Evolutionary conservation across 768 basidiomycete genomes (phyloP).

Genomic region (Tylopilus intermedius): DNA sequence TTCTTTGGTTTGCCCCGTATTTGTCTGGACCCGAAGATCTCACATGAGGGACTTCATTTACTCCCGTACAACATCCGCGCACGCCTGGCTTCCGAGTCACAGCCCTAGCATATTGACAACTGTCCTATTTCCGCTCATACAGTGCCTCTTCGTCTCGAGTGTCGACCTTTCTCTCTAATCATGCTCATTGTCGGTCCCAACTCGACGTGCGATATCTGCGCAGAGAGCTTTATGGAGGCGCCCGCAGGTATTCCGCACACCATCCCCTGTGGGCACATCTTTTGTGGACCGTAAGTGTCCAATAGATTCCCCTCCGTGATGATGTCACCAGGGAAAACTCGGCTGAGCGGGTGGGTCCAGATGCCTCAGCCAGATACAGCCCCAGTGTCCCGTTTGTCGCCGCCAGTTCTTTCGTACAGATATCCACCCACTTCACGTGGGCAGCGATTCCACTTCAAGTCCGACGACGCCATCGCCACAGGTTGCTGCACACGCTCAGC

Average conservation of each 20-base stretch:
- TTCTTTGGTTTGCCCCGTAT: too few relatives aligned
- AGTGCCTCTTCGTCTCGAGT: too few relatives aligned
- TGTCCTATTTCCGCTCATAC: too few relatives aligned
- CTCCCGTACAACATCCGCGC: too few relatives aligned
- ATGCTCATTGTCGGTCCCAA: conserved; percentile 9
- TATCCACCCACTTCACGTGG: conserved; percentile 5
- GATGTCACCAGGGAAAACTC: background rate
- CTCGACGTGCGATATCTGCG: conserved; percentile 15
- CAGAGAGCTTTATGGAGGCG: conserved; percentile 4
- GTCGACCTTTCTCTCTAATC: background rate
- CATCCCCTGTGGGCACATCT: conserved; percentile 12
- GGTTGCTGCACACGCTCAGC: background rate
- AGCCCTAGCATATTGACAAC: too few relatives aligned
- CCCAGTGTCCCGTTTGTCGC: conserved; percentile 13
- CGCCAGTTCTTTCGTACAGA: background rate
- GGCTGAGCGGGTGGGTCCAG: background rate
- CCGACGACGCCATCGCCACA: background rate
- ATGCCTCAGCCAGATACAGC: conserved; percentile 6
- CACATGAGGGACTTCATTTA: too few relatives aligned
- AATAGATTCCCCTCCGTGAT: too few relatives aligned
- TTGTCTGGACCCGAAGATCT: too few relatives aligned
- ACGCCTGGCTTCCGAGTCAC: too few relatives aligned
- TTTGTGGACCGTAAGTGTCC: conserved; percentile 11
- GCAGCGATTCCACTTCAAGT: background rate
- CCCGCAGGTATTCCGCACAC: background rate